Percentiles rank a stretch among this genome's conserved stretches.
Evolutionary conservation across 1,139 yeast genomes (phyloP).

Genomic region (Neolecta irregularis): DNA sequence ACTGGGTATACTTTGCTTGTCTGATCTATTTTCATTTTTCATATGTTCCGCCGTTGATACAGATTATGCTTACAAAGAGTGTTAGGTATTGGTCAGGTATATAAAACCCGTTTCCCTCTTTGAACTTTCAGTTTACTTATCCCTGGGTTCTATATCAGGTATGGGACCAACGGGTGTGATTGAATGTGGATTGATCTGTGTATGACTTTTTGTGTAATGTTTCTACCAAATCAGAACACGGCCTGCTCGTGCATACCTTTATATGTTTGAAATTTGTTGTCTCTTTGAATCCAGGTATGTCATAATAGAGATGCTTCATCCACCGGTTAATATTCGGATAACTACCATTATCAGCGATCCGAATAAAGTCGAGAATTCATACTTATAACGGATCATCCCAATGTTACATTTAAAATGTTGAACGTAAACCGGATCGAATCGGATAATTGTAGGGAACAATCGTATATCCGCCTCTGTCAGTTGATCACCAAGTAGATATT

Average conservation of each 20-base stretch:
- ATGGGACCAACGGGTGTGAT: constrained; percentile 85
- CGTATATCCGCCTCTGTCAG: constrained; percentile 86
- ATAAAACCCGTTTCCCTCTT: no score
- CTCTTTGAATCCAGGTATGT: constrained; percentile 52
- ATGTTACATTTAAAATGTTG: constrained; percentile 91
- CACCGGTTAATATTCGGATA: constrained; percentile 65
- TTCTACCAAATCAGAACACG: background rate
- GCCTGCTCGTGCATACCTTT: constrained; percentile 50
- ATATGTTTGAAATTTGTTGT: constrained; percentile 84
- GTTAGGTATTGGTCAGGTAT: no score
- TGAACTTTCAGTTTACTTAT: no score
- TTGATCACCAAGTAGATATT: constrained; percentile 47
- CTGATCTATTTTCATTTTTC: no score
- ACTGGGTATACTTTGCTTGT: no score
- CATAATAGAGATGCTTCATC: constrained; percentile 78
- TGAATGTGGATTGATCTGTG: constrained; percentile 61
- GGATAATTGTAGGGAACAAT: constrained; percentile 62
- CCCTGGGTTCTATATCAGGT: constrained; percentile 44
- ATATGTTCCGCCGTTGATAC: no score
- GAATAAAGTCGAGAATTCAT: no score
- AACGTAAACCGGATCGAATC: constrained; percentile 83
- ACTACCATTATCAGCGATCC: no score
- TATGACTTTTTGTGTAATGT: constrained; percentile 35
- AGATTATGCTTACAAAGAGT: no score
- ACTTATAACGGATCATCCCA: constrained; percentile 64